Conservation (phyloP, 148 eudicot genomes). For the Fagopyrum tataricum region DNA sequence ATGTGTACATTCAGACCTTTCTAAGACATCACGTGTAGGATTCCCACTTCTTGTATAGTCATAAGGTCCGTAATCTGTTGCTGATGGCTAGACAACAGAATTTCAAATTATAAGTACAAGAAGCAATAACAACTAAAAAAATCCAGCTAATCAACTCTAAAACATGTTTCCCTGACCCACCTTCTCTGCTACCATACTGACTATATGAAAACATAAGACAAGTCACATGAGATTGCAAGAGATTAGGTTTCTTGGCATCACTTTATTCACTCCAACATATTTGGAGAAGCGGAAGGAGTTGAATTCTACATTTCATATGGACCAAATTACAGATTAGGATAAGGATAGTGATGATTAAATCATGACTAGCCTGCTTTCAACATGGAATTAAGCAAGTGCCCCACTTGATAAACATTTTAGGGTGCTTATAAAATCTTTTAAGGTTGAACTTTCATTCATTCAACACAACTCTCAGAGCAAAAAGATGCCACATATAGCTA, state of each 20-base stretch:
- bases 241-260: not conserved
- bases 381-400: not conserved
- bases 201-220: not conserved
- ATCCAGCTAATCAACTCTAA: not conserved
- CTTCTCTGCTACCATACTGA: not conserved
- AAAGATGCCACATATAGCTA: not conserved
- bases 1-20: constrained; percentile 40
- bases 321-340: not conserved
- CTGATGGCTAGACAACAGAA: constrained; percentile 55
- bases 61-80: constrained; percentile 67
- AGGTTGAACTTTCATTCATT: not conserved
- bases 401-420: not conserved
- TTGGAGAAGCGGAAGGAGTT: not conserved
- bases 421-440: not conserved
- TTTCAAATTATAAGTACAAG: not conserved
- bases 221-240: not conserved
- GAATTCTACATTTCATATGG: not conserved
- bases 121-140: not conserved
- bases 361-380: not conserved
- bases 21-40: constrained; percentile 84
- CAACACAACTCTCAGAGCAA: not conserved
- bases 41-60: constrained; percentile 98
- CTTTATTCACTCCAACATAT: not conserved
- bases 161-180: not conserved
- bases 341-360: not conserved